A percentile compares a stretch with the other conserved stretches of the same genome.
Evolutionary conservation across 176 grass and related monocot species (phyloP).

Genomic region (Oryza meridionalis): DNA sequence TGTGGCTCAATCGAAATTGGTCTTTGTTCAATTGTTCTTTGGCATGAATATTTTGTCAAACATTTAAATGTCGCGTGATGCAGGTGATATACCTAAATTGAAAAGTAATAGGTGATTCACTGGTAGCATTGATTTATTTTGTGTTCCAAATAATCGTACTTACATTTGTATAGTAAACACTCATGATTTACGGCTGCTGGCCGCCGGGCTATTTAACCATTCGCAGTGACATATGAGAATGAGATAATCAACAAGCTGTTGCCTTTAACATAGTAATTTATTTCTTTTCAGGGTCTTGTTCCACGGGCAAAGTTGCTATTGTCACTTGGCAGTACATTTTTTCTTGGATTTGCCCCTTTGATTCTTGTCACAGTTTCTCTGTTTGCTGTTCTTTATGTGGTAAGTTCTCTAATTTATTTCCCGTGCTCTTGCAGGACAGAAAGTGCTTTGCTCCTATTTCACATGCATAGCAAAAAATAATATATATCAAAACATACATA

Average conservation of each 20-base stretch:
- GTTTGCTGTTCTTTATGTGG: conserved; percentile 80
- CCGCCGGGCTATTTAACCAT: not conserved
- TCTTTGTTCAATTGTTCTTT: conserved; percentile 16
- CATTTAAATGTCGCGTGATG: not conserved
- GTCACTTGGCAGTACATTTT: conserved; percentile 87
- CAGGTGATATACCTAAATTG: not conserved
- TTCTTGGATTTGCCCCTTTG: conserved; percentile 82
- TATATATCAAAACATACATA: not conserved
- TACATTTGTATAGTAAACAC: not conserved
- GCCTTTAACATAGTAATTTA: not conserved
- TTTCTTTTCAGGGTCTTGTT: conserved; percentile 73
- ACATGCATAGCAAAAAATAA: not conserved
- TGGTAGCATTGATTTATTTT: not conserved
- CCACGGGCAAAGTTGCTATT: conserved; percentile 82
- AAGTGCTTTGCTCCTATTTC: not conserved
- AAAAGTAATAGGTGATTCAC: not conserved
- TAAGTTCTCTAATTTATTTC: conserved; percentile 42
- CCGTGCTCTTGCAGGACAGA: not conserved
- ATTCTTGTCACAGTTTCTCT: conserved; percentile 67
- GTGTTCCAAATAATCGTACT: conserved; percentile 1
- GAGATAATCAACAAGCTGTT: not conserved
- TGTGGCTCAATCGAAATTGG: not conserved
- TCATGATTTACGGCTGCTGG: conserved; percentile 3
- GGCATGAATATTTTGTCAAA: not conserved
- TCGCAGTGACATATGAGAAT: not conserved